Conservation (phyloP, 2,329 filamentous ascomycete genomes). For the Bretziella fagacearum region DNA sequence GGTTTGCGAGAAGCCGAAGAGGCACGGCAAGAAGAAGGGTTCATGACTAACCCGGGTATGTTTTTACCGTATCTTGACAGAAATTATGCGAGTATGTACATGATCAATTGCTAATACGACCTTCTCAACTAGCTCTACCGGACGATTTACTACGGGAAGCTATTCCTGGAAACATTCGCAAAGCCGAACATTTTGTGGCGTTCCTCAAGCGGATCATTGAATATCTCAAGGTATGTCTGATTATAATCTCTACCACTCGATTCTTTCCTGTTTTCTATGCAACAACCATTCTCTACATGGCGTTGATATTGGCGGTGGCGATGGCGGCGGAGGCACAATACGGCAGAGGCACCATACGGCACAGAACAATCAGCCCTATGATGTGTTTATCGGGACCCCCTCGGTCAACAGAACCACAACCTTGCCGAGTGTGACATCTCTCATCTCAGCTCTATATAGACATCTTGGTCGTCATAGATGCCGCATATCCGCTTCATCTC, state of each 20-base stretch:
- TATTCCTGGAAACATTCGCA: conserved; percentile 85
- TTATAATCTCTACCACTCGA: neutral
- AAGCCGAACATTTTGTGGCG: conserved; percentile 88
- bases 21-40: conserved; percentile 73
- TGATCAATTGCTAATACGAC: neutral
- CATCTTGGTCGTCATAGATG: no score
- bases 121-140: conserved; percentile 46
- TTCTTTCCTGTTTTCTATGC: neutral
- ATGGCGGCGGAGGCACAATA: neutral
- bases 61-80: no score
- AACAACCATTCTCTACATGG: neutral
- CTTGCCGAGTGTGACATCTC: no score
- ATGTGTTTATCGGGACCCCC: neutral
- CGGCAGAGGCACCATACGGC: neutral
- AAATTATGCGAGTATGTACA: conserved; percentile 10
- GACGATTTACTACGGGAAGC: conserved; percentile 92
- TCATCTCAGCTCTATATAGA: no score
- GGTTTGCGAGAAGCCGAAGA: conserved; percentile 78
- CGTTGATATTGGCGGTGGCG: neutral
- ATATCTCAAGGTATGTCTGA: conserved; percentile 53
- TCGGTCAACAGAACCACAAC: neutral
- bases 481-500: no score
- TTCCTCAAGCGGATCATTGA: conserved; percentile 96
- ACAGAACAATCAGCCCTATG: conserved; percentile 4
- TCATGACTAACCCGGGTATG: conserved; percentile 77